These are phyloP conservation scores for Claviceps humidiphila DNA, from an alignment of 2,329 filamentous ascomycete genomes.

Conservation along the genomic window DNA sequence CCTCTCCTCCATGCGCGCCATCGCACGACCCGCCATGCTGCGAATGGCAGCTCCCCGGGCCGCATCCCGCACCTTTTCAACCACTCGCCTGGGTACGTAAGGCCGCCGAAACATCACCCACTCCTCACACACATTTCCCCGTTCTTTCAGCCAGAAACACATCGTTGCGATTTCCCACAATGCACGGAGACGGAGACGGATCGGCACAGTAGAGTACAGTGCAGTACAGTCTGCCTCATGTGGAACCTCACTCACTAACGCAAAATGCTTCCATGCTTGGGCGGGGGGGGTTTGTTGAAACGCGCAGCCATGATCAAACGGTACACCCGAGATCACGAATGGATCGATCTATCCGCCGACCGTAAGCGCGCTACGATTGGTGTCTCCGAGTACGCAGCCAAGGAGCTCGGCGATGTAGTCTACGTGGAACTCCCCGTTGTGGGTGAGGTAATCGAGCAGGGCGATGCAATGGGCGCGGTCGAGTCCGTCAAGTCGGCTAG, in stretches of 20 bases:
- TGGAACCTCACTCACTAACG: too few relatives aligned
- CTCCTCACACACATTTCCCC: background rate
- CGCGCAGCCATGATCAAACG: constrained; percentile 52
- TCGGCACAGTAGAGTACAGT: too few relatives aligned
- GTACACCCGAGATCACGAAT: constrained; percentile 97
- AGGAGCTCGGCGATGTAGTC: constrained; percentile 89
- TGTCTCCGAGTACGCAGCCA: constrained; percentile 82
- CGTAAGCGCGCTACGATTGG: constrained; percentile 70
- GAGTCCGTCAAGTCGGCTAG: constrained; percentile 98
- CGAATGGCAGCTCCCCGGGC: constrained; percentile 22
- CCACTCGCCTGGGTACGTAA: constrained; percentile 23
- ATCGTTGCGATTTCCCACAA: too few relatives aligned
- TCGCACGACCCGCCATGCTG: constrained; percentile 31
- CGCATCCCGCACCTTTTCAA: constrained; percentile 29
- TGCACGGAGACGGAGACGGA: too few relatives aligned
- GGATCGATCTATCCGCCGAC: constrained; percentile 79
- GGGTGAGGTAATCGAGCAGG: constrained; percentile 54
- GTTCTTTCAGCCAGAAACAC: too few relatives aligned
- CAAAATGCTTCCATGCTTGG: too few relatives aligned
- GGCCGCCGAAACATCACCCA: too few relatives aligned
- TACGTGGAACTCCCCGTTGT: constrained; percentile 83
- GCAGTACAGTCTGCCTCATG: too few relatives aligned
- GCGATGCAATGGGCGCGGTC: constrained; percentile 83
- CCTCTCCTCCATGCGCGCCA: constrained; percentile 37
- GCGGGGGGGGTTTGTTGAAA: too few relatives aligned